Base-by-base conservation (phyloP, 1,284 basidiomycete genomes). In the Naganishia cerealis region DNA sequence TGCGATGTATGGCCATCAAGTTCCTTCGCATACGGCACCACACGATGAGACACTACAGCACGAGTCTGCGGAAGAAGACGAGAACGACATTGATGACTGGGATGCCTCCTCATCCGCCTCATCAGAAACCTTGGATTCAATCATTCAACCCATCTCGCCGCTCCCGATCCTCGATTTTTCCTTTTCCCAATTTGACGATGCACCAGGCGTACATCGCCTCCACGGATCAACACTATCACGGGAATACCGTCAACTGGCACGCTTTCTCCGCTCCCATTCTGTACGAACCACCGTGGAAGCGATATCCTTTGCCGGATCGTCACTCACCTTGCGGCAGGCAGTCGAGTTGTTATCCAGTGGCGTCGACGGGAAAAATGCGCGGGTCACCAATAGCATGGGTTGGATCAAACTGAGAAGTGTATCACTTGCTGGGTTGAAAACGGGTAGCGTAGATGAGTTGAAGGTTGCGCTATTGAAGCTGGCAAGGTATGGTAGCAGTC, bases 221-320 rank as follows among this genome's bases (percentile, higher is more conserved):
- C 26, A 36, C 7, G 8, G 36, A 38, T n/a, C 15, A 5, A n/a
- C 33, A 18, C 21, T 38, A 40, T 29, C 36, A 24, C 61, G 50
- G 1, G n/a, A 63, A 9, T 50, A 63, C 1, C 61, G 39, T 21
- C 46, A 63, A n/a, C 38, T 63, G 10, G n/a, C 36, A 13, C 12
- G n/a, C 12, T 54, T 40, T 26, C 61, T 63, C 24, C 38, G 26
- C 10, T 21, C 36, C 15, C 24, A 39, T 6, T 2, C 61, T 4
- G 61, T 63, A 5, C 50, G 61, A 21, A 15, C 50, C 2, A 29
- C 36, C 15, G 61, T 54, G 15, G 50, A 42, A 15, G 61, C 61
- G 15, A 63, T 63, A 3, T 63, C 61, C 2, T 63, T 63, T n/a
- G 61, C 61, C 24, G 61, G 61, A 26, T 39, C 61, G 16, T 29